These are phyloP conservation scores for Candida fluviatilis DNA, from an alignment of 805 yeast species.

Conservation along the genomic window DNA sequence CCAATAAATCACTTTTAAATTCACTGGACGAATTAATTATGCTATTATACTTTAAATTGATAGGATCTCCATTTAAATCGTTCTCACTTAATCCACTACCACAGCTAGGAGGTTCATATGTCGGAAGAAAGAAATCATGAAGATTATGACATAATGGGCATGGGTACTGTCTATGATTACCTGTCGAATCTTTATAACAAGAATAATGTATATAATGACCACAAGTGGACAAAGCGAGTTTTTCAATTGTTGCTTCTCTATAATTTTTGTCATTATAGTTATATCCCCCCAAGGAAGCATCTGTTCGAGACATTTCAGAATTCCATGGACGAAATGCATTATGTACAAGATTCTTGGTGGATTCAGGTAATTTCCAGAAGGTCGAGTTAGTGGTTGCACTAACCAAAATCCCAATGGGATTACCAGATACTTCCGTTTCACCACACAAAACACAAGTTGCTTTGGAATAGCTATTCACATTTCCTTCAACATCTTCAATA, in stretches of 20 bases:
- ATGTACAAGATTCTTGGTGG: conserved; percentile 12
- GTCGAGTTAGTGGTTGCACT: conserved; percentile 42
- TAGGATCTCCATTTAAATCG: conserved; percentile 10
- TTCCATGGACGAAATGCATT: conserved; percentile 21
- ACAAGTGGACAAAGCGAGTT: conserved; percentile 39
- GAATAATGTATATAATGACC: conserved; percentile 50
- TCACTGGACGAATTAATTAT: conserved; percentile 18
- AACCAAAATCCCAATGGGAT: conserved; percentile 58
- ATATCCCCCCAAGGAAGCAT: conserved; percentile 12
- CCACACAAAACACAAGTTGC: conserved; percentile 59
- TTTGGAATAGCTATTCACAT: conserved; percentile 12
- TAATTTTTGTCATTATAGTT: conserved; percentile 19
- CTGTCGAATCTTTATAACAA: conserved; percentile 35
- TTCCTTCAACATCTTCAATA: conserved; percentile 6
- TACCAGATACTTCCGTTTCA: conserved; percentile 41
- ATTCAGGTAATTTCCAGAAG: conserved; percentile 44
- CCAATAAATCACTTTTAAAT: conserved; percentile 23
- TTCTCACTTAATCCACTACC: conserved; percentile 13
- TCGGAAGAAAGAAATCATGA: conserved; percentile 44
- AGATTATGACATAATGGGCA: conserved; percentile 51
- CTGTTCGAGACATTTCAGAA: conserved; percentile 15
- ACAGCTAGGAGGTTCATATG: conserved; percentile 24
- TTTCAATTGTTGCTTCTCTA: conserved; percentile 14
- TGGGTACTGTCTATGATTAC: conserved; percentile 22
- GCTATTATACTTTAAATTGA: conserved; percentile 15